Evolutionary conservation across 192 early-diverging fungal genomes (phyloP).

Genomic region (Neocallimastix lanati): DNA sequence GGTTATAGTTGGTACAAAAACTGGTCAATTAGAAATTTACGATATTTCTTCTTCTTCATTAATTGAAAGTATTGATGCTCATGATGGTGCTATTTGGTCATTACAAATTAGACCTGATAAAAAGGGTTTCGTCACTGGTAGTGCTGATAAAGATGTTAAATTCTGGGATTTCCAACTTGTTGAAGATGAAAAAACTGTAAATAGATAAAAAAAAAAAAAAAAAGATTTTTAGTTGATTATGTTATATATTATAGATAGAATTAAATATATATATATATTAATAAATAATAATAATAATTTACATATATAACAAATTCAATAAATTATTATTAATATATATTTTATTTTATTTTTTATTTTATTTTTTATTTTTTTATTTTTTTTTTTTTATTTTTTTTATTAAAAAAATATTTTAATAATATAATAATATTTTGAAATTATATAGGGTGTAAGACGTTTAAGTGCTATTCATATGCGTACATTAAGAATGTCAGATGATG

Average conservation of each 20-base stretch:
- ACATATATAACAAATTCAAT: too few relatives aligned
- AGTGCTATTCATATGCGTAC: constrained; percentile 75
- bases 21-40: constrained; percentile 74
- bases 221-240: too few relatives aligned
- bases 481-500: constrained; percentile 85
- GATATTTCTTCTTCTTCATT: constrained; percentile 69
- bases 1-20: constrained; percentile 82
- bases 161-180: constrained; percentile 91
- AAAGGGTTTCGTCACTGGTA: constrained; percentile 74
- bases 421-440: too few relatives aligned
- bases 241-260: too few relatives aligned
- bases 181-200: constrained; percentile 13
- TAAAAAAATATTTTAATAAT: too few relatives aligned
- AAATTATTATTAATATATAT: too few relatives aligned
- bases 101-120: constrained; percentile 71
- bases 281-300: too few relatives aligned
- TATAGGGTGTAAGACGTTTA: constrained; percentile 18
- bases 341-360: too few relatives aligned
- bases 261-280: too few relatives aligned
- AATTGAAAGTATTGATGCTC: constrained; percentile 76
- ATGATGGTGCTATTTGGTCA: constrained; percentile 75
- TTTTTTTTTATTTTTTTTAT: too few relatives aligned
- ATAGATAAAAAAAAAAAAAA: neutral
- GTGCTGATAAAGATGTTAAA: constrained; percentile 87
- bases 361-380: too few relatives aligned